phyloP scores from a whole-genome alignment of 768 basidiomycete genomes.

The Leccinum subgranulosum region DNA sequence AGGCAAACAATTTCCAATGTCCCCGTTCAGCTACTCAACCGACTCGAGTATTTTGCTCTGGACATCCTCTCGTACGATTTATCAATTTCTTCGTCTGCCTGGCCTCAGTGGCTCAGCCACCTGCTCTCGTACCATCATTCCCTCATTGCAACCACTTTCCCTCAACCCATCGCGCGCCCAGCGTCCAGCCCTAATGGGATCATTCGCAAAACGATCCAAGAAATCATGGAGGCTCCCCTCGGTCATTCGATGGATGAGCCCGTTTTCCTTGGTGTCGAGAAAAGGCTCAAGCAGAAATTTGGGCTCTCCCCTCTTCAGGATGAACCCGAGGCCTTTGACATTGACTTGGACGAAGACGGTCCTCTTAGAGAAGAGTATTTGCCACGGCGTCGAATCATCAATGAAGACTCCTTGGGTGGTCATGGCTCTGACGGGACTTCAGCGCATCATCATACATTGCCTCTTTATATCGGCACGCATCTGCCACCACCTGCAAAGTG shows the following conservation, averaged over 20 bases:
- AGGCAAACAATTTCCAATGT: constrained; percentile 83
- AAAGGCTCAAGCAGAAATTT: constrained; percentile 51
- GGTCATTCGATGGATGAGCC: constrained; percentile 43
- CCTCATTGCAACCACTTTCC: constrained; percentile 53
- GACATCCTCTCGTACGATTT: constrained; percentile 71
- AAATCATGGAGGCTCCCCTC: constrained; percentile 54
- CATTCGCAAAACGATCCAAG: constrained; percentile 66
- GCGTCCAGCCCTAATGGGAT: constrained; percentile 68
- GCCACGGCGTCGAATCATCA: constrained; percentile 55
- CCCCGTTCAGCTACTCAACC: constrained; percentile 67
- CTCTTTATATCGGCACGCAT: constrained; percentile 25
- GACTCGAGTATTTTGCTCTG: constrained; percentile 65
- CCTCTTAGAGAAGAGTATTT: constrained; percentile 80
- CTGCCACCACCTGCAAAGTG: constrained; percentile 77
- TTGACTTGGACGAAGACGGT: constrained; percentile 81
- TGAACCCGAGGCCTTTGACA: constrained; percentile 56
- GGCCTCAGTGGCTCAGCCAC: constrained; percentile 71
- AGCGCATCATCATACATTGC: constrained; percentile 6
- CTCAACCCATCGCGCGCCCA: constrained; percentile 78
- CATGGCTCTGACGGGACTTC: not conserved
- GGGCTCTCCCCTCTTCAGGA: constrained; percentile 41
- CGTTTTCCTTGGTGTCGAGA: constrained; percentile 70
- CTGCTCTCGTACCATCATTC: constrained; percentile 64
- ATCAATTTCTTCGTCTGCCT: constrained; percentile 59
- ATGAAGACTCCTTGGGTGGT: constrained; percentile 9